phyloP scores from a whole-genome alignment of 495 filamentous ascomycete genomes.

The Poronia punctata region DNA sequence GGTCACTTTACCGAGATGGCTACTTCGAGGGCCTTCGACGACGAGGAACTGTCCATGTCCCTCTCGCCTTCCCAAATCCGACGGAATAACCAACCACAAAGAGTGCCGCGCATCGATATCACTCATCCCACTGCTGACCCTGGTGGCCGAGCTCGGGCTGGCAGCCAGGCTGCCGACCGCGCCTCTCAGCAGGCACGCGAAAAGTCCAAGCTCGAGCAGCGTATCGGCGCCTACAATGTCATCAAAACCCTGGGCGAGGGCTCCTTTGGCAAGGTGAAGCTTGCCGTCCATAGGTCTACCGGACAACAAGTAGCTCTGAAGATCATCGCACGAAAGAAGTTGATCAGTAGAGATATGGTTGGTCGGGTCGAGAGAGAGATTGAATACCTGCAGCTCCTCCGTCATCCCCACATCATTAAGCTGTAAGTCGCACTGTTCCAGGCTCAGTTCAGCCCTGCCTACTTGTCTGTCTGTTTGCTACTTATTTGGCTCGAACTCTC shows the following conservation, averaged over 20 bases:
- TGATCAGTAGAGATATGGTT: slow-evolving; percentile 94
- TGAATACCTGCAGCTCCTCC: slow-evolving; percentile 88
- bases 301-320: slow-evolving; percentile 93
- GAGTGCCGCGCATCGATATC: slow-evolving; percentile 25
- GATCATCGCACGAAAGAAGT: slow-evolving; percentile 91
- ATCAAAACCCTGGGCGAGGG: slow-evolving; percentile 90
- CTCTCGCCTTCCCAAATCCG: slow-evolving; percentile 61
- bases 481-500: no score
- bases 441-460: no score
- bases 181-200: slow-evolving; percentile 27
- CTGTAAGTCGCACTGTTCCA: slow-evolving; percentile 51
- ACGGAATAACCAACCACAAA: slow-evolving; percentile 31
- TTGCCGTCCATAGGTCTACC: slow-evolving; percentile 83
- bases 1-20: slow-evolving; percentile 39
- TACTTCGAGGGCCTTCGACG: slow-evolving; percentile 55
- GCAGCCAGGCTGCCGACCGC: slow-evolving; percentile 24
- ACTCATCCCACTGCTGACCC: slow-evolving; percentile 28
- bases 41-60: slow-evolving; percentile 89
- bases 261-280: slow-evolving; percentile 96
- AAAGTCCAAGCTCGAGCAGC: slow-evolving; percentile 56
- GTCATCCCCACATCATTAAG: slow-evolving; percentile 98
- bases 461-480: no score
- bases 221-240: slow-evolving; percentile 85
- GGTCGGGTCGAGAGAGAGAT: slow-evolving; percentile 96
- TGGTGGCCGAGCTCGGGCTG: slow-evolving; percentile 27